A percentile compares a stretch with the other conserved stretches of the same genome.
Evolutionary conservation across 495 filamentous ascomycete species (phyloP).

Genomic region (Penicillium atrosanguineum): DNA sequence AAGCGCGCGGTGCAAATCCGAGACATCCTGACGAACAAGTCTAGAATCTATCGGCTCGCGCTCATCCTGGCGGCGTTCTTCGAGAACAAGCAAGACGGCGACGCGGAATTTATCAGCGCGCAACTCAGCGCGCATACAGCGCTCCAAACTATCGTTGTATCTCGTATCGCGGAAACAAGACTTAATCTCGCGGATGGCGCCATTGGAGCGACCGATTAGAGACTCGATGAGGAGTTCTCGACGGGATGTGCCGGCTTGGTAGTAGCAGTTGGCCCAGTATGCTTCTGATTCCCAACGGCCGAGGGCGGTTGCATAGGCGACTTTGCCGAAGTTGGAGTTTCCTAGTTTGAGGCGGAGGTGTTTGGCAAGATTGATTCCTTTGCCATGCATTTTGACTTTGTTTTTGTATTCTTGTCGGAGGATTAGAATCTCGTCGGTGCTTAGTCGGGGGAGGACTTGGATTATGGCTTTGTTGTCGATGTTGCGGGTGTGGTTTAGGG

Average conservation of each 20-base stretch:
- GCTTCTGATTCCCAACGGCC: conserved; percentile 92
- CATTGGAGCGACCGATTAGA: conserved; percentile 83
- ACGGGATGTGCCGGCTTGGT: conserved; percentile 80
- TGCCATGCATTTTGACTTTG: conserved; percentile 74
- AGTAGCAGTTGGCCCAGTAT: conserved; percentile 99
- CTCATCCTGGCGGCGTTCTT: conserved; percentile 81
- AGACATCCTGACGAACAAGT: conserved; percentile 67
- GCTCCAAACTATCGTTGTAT: conserved; percentile 75
- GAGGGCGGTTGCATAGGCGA: conserved; percentile 83
- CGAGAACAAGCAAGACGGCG: conserved; percentile 80
- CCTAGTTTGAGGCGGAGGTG: conserved; percentile 79
- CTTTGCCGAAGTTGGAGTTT: conserved; percentile 78
- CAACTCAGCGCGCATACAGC: conserved; percentile 87
- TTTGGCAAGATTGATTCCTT: conserved; percentile 92
- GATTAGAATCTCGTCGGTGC: conserved; percentile 80
- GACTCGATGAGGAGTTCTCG: conserved; percentile 89
- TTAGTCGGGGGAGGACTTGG: conserved; percentile 78
- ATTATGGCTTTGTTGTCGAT: conserved; percentile 70
- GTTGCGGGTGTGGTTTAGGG: conserved; percentile 65
- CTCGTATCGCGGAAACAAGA: conserved; percentile 90
- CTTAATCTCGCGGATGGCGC: conserved; percentile 87
- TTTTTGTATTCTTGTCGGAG: conserved; percentile 87
- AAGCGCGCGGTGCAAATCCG: conserved; percentile 66
- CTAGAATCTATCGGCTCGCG: conserved; percentile 53
- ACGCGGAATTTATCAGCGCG: conserved; percentile 93